Conservation (phyloP, 495 filamentous ascomycete species). For the Hypomontagnella monticulosa region DNA sequence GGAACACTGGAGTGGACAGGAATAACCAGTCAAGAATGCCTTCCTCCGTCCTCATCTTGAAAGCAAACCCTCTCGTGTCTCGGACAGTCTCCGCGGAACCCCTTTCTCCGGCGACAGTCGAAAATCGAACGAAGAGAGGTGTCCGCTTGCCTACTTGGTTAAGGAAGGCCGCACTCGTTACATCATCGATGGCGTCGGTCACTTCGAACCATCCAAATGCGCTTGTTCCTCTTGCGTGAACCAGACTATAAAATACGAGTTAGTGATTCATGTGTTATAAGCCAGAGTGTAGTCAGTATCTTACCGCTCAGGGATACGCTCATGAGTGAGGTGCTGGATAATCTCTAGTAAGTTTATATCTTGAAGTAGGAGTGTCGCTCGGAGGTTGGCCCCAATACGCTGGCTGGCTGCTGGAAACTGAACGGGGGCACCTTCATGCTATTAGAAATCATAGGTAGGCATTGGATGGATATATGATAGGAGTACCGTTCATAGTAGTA, state of each 20-base stretch:
- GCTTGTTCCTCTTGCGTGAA: slow-evolving; percentile 70
- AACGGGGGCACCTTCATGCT: slow-evolving; percentile 17
- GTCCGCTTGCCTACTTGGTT: slow-evolving; percentile 23
- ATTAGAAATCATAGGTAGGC: no score
- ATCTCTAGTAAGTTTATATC: slow-evolving; percentile 63
- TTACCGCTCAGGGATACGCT: slow-evolving; percentile 62
- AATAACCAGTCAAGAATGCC: slow-evolving; percentile 50
- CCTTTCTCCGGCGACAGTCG: slow-evolving; percentile 69
- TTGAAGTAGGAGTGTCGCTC: slow-evolving; percentile 23
- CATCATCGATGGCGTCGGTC: slow-evolving; percentile 62
- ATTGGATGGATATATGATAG: no score
- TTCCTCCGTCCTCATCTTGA: slow-evolving; percentile 65
- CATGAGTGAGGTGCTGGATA: slow-evolving; percentile 73
- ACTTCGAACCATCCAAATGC: slow-evolving; percentile 71
- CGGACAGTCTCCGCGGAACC: slow-evolving; percentile 73
- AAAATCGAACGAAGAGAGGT: slow-evolving; percentile 63
- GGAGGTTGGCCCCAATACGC: slow-evolving; percentile 24
- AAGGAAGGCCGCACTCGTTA: slow-evolving; percentile 48
- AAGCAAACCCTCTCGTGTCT: slow-evolving; percentile 73
- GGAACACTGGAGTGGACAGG: slow-evolving; percentile 50
- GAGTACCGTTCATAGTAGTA: no score
- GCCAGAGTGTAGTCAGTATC: no score
- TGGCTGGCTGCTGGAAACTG: slow-evolving; percentile 8
- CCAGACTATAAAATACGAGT: slow-evolving; percentile 43
- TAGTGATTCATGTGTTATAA: no score